Evolutionary conservation across 1,139 yeast genomes (phyloP).

Genomic region (Nematodospora anomalae): DNA sequence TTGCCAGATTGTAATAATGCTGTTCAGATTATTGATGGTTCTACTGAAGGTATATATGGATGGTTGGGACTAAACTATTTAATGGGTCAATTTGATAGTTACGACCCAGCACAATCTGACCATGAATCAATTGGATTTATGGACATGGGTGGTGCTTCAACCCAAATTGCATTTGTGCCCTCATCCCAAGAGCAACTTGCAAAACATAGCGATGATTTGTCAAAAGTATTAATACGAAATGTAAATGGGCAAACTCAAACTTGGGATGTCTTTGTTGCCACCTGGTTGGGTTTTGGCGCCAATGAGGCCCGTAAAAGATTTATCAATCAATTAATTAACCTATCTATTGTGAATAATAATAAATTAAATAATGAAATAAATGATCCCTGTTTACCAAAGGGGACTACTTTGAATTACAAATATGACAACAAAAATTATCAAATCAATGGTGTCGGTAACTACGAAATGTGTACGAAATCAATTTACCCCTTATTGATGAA

Average conservation of each 20-base stretch:
- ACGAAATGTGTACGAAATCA: slow-evolving; percentile 62
- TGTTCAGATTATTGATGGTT: slow-evolving; percentile 76
- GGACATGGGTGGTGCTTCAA: slow-evolving; percentile 93
- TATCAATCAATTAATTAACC: slow-evolving; percentile 47
- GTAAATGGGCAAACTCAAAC: slow-evolving; percentile 60
- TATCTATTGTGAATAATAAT: slow-evolving; percentile 25
- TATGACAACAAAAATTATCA: slow-evolving; percentile 47
- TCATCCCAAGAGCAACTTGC: slow-evolving; percentile 49
- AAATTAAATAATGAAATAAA: slow-evolving; percentile 29
- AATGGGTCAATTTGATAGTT: slow-evolving; percentile 53
- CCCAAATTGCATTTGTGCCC: slow-evolving; percentile 80
- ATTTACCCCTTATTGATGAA: slow-evolving; percentile 72
- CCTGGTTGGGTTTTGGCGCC: slow-evolving; percentile 87
- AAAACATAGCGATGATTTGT: slow-evolving; percentile 63
- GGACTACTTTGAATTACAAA: slow-evolving; percentile 43
- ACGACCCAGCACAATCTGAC: slow-evolving; percentile 27
- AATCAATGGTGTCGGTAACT: slow-evolving; percentile 65
- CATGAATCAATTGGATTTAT: slow-evolving; percentile 73
- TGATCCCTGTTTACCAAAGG: slow-evolving; percentile 74
- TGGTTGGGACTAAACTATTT: slow-evolving; percentile 77
- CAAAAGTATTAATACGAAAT: slow-evolving; percentile 55
- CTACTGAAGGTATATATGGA: slow-evolving; percentile 77
- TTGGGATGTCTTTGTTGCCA: slow-evolving; percentile 76
- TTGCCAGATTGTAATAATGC: slow-evolving; percentile 56
- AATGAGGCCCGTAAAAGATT: slow-evolving; percentile 72